Conservation (phyloP, 2,329 filamentous ascomycete genomes). For the Aspergillus ustus region DNA sequence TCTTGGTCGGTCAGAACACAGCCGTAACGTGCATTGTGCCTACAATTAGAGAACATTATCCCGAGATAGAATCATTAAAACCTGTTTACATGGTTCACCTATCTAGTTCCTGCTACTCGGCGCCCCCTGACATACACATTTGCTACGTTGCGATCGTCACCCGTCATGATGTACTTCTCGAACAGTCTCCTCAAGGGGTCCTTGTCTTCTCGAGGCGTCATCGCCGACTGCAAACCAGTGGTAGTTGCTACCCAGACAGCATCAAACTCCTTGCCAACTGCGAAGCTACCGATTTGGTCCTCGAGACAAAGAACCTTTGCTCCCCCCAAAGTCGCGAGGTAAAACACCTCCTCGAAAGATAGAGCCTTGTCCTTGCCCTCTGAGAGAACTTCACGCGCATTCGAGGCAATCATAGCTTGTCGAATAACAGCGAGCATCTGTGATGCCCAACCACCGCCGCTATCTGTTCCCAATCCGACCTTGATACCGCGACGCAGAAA, state of each 20-base stretch:
- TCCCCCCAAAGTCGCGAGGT: slow-evolving; percentile 65
- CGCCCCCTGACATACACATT: slow-evolving; percentile 59
- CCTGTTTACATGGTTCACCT: too few species aligned
- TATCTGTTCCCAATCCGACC: slow-evolving; percentile 70
- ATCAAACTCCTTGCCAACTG: slow-evolving; percentile 66
- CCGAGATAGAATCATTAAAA: too few species aligned
- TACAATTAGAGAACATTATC: too few species aligned
- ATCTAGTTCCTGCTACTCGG: background rate
- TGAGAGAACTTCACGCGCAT: slow-evolving; percentile 39
- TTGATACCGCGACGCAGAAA: slow-evolving; percentile 64
- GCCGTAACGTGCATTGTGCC: too few species aligned
- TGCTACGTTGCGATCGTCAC: slow-evolving; percentile 65
- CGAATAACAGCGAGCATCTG: slow-evolving; percentile 54
- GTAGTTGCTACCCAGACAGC: slow-evolving; percentile 56
- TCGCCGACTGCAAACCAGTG: slow-evolving; percentile 46
- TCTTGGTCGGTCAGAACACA: too few species aligned
- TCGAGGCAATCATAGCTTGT: slow-evolving; percentile 59
- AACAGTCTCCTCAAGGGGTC: slow-evolving; percentile 56
- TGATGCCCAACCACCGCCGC: slow-evolving; percentile 65
- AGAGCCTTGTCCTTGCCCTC: slow-evolving; percentile 51
- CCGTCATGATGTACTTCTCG: slow-evolving; percentile 70
- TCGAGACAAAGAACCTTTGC: slow-evolving; percentile 62
- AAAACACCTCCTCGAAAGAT: slow-evolving; percentile 59
- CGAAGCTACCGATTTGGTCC: slow-evolving; percentile 61
- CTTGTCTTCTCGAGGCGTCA: slow-evolving; percentile 58